phyloP scores from a whole-genome alignment of 768 basidiomycete genomes.

The Zangia roseola region DNA sequence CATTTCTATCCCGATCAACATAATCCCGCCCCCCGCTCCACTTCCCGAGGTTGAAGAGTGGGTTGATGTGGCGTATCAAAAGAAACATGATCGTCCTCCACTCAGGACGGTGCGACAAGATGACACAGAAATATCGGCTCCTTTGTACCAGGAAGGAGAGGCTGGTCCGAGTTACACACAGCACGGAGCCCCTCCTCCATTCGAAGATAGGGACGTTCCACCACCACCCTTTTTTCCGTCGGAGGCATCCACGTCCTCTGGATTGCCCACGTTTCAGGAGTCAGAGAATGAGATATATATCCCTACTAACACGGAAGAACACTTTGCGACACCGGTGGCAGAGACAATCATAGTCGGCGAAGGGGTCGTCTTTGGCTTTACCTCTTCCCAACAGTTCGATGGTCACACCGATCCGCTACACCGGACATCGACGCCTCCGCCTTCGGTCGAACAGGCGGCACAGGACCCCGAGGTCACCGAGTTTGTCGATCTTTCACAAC shows the following conservation, averaged over 20 bases:
- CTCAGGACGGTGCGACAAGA: conserved; percentile 66
- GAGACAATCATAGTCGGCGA: conserved; percentile 58
- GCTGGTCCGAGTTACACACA: conserved; percentile 75
- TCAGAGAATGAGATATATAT: conserved; percentile 77
- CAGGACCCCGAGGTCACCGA: conserved; percentile 68
- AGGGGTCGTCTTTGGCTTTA: conserved; percentile 76
- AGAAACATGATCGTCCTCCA: conserved; percentile 86
- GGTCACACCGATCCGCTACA: conserved; percentile 72
- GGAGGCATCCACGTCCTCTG: conserved; percentile 57
- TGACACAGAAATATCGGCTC: conserved; percentile 58
- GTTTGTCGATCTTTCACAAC: conserved; percentile 55
- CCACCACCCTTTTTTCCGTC: conserved; percentile 61
- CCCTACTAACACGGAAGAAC: conserved; percentile 40
- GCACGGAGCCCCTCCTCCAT: conserved; percentile 72
- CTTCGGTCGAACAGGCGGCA: conserved; percentile 72
- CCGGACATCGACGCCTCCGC: conserved; percentile 67
- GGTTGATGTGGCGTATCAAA: conserved; percentile 74
- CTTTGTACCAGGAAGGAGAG: conserved; percentile 66
- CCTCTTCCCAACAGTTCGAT: conserved; percentile 71
- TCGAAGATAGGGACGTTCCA: conserved; percentile 80
- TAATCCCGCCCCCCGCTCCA: conserved; percentile 75
- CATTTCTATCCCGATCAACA: conserved; percentile 64
- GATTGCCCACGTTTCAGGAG: conserved; percentile 74
- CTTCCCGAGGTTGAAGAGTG: conserved; percentile 74
- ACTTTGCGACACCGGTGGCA: conserved; percentile 34